Conservation (phyloP, 164 flowering plant genomes). For the Stephania cephalantha region DNA sequence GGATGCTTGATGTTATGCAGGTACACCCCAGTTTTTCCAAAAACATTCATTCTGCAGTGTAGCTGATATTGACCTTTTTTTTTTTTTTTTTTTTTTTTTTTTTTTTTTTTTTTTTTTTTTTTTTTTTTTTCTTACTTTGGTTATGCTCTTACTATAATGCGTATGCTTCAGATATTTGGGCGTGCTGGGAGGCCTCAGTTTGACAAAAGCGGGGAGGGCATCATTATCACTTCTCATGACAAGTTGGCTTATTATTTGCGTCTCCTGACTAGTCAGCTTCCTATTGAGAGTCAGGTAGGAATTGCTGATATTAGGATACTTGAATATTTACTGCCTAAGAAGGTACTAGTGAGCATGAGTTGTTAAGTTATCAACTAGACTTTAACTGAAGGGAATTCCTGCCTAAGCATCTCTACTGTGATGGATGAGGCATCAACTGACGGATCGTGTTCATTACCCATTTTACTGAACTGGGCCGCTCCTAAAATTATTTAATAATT, state of each 20-base stretch:
- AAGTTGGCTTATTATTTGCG: conserved; percentile 89
- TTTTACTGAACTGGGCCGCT: too few species aligned
- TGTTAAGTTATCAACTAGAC: not conserved
- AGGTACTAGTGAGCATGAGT: not conserved
- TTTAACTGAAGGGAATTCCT: not conserved
- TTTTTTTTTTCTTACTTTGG: not conserved
- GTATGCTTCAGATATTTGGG: conserved; percentile 72
- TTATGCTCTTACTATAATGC: conserved; percentile 1
- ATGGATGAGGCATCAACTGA: not conserved
- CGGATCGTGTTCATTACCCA: not conserved
- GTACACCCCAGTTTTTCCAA: conserved; percentile 23
- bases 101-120: too few species aligned
- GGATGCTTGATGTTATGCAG: conserved; percentile 99
- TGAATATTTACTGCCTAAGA: not conserved
- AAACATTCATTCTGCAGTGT: not conserved
- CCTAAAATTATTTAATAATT: too few species aligned
- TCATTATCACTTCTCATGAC: conserved; percentile 91
- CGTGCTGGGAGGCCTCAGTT: conserved; percentile 99
- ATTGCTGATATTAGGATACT: not conserved
- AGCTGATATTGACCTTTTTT: not conserved
- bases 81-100: too few species aligned
- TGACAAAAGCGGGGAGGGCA: conserved; percentile 99
- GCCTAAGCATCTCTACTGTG: not conserved
- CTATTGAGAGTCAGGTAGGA: conserved; percentile 97
- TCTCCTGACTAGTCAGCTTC: conserved; percentile 88